Evolutionary conservation across 2,329 filamentous ascomycete species (phyloP), one percentile per base, ranked within the genome.

Genomic region (Fusarium albidum): DNA sequence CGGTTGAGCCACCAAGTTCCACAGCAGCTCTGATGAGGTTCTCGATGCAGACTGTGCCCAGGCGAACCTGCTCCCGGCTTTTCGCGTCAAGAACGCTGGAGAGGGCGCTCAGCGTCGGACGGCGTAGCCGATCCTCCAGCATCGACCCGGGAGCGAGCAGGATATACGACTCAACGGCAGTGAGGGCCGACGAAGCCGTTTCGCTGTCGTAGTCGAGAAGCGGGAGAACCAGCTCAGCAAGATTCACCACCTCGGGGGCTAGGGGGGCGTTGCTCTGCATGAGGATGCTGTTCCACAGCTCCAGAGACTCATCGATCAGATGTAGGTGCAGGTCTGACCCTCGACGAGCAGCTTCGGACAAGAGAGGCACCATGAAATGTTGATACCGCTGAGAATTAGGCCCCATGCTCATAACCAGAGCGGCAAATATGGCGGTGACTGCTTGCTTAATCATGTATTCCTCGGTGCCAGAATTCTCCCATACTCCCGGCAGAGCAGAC

Each of bases 401-500:
- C 53, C 89, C 91, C 84, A 98, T 90, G 2, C 93, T 90, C 69
- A 87, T 87, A n/a, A 96, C 90, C 12, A 99, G 80, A 3, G 92
- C 88, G 2, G 91, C 82, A 44, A 98, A 85, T 32, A 98, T 89
- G 3, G 90, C 91, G 51, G 98, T 82, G 45, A 98, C 92, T 2
- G 92, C 87, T 73, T 97, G 93, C 73, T 98, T 98, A 80, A 97
- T 90, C 72, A 98, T 85, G 73, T 92, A 91, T 67, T 95, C 91
- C 55, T 96, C 89, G 3, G 78, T 74, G 1, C 88, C 91, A 3
- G 91, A 92, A 44, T 88, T 85, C 55, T 91, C 87, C 95, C 95
- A 99, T 1, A 98, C 80, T 5, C 81, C 81, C 0, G 94, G 93
- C 7, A 98, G 80, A 11, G 92, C 83, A 2, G 84, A 80, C 72